Conservation (phyloP, 305 asterid genomes). For the Fraxinus angustifolia region DNA sequence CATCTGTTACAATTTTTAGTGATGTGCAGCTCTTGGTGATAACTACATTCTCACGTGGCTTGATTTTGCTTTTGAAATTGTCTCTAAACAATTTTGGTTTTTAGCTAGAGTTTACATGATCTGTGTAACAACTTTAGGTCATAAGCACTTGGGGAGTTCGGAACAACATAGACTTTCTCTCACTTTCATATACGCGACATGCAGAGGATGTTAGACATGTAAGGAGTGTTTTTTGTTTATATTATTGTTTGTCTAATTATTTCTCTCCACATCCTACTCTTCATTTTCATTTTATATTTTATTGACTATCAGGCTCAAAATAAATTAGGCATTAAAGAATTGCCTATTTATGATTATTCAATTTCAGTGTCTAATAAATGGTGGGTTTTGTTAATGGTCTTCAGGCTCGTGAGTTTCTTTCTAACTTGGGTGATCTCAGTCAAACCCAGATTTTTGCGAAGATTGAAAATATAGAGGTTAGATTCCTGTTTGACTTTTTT, state of each 20-base stretch:
- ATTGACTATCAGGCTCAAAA: constrained; percentile 4
- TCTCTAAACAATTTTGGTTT: background rate
- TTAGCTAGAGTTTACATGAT: constrained; percentile 19
- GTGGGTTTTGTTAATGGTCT: constrained; percentile 2
- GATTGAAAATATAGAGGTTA: constrained; percentile 87
- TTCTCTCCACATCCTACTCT: background rate
- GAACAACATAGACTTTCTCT: constrained; percentile 80
- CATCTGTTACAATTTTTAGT: background rate
- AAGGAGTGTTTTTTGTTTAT: constrained; percentile 25
- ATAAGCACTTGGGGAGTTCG: constrained; percentile 78
- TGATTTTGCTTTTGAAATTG: background rate
- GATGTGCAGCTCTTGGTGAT: background rate
- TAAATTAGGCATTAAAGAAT: background rate
- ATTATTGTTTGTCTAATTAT: background rate
- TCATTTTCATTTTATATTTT: background rate
- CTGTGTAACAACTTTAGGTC: constrained; percentile 37
- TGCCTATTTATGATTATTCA: background rate
- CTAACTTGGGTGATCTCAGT: constrained; percentile 61
- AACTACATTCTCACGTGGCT: background rate
- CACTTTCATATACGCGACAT: constrained; percentile 70
- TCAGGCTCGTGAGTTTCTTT: constrained; percentile 86
- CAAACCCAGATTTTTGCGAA: constrained; percentile 85
- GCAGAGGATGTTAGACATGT: constrained; percentile 83
- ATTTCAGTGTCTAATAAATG: background rate
- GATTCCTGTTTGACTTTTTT: constrained; percentile 14